A percentile compares a stretch with the other conserved stretches of the same genome.
phyloP scores from a whole-genome alignment of 192 early-diverging fungal species.

The Coemansia brasiliensis region DNA sequence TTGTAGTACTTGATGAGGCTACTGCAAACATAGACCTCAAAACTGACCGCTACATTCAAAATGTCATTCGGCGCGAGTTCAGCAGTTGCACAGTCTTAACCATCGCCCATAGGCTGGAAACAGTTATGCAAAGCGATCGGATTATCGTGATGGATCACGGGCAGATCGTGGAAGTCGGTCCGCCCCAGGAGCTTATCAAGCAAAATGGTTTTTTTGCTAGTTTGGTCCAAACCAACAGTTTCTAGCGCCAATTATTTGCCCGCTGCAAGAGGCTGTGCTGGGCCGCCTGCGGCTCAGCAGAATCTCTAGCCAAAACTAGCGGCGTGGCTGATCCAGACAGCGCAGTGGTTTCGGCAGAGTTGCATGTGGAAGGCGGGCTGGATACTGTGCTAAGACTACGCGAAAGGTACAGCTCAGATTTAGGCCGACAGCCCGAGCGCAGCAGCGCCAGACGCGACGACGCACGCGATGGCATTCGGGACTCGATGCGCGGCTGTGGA shows the following conservation, averaged over 20 bases:
- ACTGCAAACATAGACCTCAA: conserved; percentile 61
- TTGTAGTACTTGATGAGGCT: conserved; percentile 69
- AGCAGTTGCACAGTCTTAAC: conserved; percentile 51
- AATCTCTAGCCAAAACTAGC: too few species aligned
- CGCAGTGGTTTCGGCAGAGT: too few species aligned
- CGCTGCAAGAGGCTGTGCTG: too few species aligned
- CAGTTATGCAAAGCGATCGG: conserved; percentile 63
- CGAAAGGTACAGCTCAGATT: conserved; percentile 23
- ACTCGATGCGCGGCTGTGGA: not conserved
- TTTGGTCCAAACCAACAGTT: conserved; percentile 10
- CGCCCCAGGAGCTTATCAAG: conserved; percentile 58
- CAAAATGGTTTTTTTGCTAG: conserved; percentile 14
- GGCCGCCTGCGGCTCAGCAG: too few species aligned
- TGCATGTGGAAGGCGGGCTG: conserved; percentile 1
- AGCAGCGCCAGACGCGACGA: conserved; percentile 15
- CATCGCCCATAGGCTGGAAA: conserved; percentile 74
- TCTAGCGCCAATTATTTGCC: too few species aligned
- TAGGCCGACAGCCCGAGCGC: conserved; percentile 18
- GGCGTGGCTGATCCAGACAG: too few species aligned
- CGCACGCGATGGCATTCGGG: not conserved
- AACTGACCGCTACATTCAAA: conserved; percentile 15
- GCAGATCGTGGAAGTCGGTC: conserved; percentile 60
- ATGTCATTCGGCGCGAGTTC: conserved; percentile 55
- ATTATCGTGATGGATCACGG: conserved; percentile 75
- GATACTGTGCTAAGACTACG: conserved; percentile 8